Evolutionary conservation across 352 stramenopile genomes (phyloP).

Genomic region (Globisporangium okanoganense): DNA sequence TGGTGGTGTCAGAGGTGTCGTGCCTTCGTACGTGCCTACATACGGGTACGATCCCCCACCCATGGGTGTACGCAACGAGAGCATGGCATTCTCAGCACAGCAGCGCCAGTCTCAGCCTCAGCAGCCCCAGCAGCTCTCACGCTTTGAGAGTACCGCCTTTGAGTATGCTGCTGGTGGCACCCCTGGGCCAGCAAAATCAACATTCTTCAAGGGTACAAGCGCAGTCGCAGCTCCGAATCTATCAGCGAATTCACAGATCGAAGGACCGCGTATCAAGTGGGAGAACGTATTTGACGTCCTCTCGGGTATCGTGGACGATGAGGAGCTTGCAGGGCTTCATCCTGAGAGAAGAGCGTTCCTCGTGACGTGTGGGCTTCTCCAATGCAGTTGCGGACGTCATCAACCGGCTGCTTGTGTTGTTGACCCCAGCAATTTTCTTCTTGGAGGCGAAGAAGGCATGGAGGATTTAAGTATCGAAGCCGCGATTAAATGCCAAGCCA

Average conservation of each 20-base stretch:
- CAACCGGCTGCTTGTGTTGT: not conserved
- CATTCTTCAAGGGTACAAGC: not conserved
- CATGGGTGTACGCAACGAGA: slow-evolving; percentile 2
- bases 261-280: slow-evolving; percentile 6
- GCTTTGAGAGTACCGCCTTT: not conserved
- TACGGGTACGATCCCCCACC: slow-evolving; percentile 12
- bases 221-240: not conserved
- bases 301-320: not conserved
- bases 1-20: not conserved
- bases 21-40: not conserved
- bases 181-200: not conserved
- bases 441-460: not conserved
- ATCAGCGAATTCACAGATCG: not conserved
- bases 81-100: not conserved
- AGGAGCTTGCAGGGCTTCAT: not conserved
- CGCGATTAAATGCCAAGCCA: not conserved
- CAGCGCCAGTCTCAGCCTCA: not conserved
- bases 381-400: slow-evolving; percentile 6
- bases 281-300: slow-evolving; percentile 13
- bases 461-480: not conserved
- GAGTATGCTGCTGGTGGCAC: not conserved
- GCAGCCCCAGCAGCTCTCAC: not conserved
- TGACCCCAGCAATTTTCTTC: too few species aligned
- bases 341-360: not conserved
- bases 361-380: slow-evolving; percentile 6